Percentiles rank a stretch among this genome's conserved stretches.
Evolutionary conservation across 768 basidiomycete genomes (phyloP).

Genomic region (Auriscalpium vulgare): DNA sequence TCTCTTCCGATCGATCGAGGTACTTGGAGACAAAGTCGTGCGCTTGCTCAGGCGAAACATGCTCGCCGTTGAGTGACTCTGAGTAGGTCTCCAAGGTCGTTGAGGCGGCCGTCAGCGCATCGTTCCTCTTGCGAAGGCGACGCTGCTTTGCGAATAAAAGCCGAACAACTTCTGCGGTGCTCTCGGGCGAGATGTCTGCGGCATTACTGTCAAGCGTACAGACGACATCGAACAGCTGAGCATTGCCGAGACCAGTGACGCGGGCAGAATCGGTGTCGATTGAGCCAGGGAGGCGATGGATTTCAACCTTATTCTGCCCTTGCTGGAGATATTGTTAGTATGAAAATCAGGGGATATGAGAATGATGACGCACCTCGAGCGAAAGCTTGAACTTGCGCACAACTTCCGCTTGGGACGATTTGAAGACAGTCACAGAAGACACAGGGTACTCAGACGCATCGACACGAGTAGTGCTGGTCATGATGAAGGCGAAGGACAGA

Average conservation of each 20-base stretch:
- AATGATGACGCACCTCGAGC: constrained; percentile 35
- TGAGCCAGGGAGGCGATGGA: constrained; percentile 37
- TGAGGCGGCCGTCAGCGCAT: constrained; percentile 33
- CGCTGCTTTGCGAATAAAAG: constrained; percentile 13
- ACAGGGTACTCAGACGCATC: constrained; percentile 36
- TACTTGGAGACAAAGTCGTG: constrained; percentile 34
- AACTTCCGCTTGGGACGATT: constrained; percentile 48
- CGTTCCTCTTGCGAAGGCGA: constrained; percentile 30
- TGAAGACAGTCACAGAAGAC: constrained; percentile 50
- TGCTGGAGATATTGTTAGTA: constrained; percentile 25
- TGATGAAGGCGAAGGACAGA: background rate
- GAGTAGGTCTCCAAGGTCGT: constrained; percentile 38
- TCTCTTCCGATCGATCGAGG: constrained; percentile 29
- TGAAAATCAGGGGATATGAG: no score
- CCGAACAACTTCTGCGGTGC: constrained; percentile 15
- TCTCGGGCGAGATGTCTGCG: constrained; percentile 11
- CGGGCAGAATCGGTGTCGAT: constrained; percentile 47
- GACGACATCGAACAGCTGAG: constrained; percentile 47
- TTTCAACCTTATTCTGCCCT: constrained; percentile 45
- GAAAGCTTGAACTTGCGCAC: constrained; percentile 40
- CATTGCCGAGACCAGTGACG: constrained; percentile 40
- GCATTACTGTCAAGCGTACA: constrained; percentile 27
- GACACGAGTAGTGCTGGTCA: background rate
- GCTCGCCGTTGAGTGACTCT: constrained; percentile 35
- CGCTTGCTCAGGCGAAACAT: constrained; percentile 32